phyloP scores from a whole-genome alignment of 148 eudicot genomes.

The Chenopodium album region DNA sequence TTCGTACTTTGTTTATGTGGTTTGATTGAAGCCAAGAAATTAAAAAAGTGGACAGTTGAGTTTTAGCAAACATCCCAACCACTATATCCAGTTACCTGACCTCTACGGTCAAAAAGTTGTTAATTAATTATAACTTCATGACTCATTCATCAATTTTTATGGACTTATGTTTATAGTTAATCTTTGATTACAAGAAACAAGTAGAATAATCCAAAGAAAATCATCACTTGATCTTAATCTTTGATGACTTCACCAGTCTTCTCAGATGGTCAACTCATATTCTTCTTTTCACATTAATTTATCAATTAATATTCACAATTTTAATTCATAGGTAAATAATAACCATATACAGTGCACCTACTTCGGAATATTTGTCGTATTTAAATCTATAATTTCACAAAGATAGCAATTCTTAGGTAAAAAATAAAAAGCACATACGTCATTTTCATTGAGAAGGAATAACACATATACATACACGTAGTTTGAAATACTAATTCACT shows the following conservation, averaged over 20 bases:
- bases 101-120: conserved; percentile 11
- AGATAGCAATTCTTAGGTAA: too few relatives aligned
- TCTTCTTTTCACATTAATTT: background rate
- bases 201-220: conserved; percentile 13
- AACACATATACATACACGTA: background rate
- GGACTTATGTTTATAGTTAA: background rate
- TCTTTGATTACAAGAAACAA: conserved; percentile 19
- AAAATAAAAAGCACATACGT: background rate
- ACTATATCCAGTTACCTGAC: conserved; percentile 22
- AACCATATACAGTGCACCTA: background rate
- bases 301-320: background rate
- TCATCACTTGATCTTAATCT: background rate
- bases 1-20: conserved; percentile 6
- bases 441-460: too few relatives aligned
- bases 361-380: background rate
- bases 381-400: too few relatives aligned
- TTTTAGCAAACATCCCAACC: conserved; percentile 15
- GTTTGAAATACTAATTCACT: background rate
- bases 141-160: background rate
- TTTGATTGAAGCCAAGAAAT: conserved; percentile 10
- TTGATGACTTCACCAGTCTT: background rate
- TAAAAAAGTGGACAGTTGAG: conserved; percentile 10
- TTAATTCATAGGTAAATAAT: background rate
- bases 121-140: background rate
- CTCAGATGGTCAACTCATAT: background rate